phyloP scores from a whole-genome alignment of 495 filamentous ascomycete species.

The Hypoxylon cercidicola region DNA sequence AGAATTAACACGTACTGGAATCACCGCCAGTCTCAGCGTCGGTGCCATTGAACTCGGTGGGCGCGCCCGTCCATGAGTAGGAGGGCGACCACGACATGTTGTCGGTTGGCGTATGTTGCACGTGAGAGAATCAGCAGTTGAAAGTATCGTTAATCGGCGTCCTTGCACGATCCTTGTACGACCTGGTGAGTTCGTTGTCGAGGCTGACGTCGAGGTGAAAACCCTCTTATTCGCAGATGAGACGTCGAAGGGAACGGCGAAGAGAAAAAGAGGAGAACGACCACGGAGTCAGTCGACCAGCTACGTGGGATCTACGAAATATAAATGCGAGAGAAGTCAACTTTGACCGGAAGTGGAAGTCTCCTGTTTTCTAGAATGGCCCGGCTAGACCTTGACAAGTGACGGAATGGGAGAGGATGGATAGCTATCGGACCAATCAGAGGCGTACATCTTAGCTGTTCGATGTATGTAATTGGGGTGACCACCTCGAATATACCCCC shows the following conservation, averaged over 20 bases:
- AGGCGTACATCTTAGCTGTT: conserved; percentile 31
- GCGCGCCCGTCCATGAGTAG: conserved; percentile 85
- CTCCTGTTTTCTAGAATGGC: conserved; percentile 14
- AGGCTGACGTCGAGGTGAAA: neutral
- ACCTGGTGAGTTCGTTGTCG: neutral
- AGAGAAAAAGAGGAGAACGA: conserved; percentile 7
- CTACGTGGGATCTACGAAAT: conserved; percentile 21
- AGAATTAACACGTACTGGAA: conserved; percentile 71
- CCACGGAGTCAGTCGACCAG: conserved; percentile 4
- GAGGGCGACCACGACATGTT: conserved; percentile 65
- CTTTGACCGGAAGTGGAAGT: conserved; percentile 7
- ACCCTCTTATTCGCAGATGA: too few relatives aligned
- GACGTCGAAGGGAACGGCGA: neutral
- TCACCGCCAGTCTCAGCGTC: conserved; percentile 77
- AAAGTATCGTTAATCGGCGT: neutral
- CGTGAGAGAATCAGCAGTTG: too few relatives aligned
- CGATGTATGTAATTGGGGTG: conserved; percentile 34
- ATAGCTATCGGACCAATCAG: conserved; percentile 38
- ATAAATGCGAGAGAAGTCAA: conserved; percentile 21
- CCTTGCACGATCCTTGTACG: neutral
- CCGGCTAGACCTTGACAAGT: conserved; percentile 24
- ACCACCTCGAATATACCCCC: conserved; percentile 3
- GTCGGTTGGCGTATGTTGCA: conserved; percentile 12
- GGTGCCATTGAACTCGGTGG: conserved; percentile 79
- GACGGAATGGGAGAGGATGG: conserved; percentile 33